Evolutionary conservation across 1,139 yeast genomes (phyloP).

Genomic region (Pichia kudriavzevii): DNA sequence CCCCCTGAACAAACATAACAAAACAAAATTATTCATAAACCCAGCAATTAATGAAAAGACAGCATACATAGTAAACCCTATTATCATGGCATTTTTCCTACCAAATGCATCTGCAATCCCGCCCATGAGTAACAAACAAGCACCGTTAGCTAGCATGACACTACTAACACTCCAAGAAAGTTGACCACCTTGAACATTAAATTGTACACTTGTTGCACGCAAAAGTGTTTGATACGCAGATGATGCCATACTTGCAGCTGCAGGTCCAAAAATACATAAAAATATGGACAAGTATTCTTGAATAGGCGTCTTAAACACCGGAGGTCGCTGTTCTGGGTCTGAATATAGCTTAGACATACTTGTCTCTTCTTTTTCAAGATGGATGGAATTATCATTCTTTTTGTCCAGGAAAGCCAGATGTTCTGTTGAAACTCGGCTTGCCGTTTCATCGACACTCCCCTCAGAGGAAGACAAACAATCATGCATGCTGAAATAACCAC

Average conservation of each 20-base stretch:
- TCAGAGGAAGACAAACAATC: too few relatives aligned
- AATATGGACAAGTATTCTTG: conserved; percentile 29
- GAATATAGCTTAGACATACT: conserved; percentile 10
- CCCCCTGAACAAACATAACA: conserved; percentile 34
- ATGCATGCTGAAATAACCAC: too few relatives aligned
- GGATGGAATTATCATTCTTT: not conserved
- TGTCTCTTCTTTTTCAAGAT: conserved; percentile 13
- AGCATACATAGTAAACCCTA: conserved; percentile 30
- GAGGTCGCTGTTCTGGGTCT: conserved; percentile 29
- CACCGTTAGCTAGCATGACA: conserved; percentile 35
- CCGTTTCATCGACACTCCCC: too few relatives aligned
- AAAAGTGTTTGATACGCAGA: conserved; percentile 32
- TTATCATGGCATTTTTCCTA: conserved; percentile 31
- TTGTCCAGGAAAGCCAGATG: not conserved
- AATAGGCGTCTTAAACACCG: conserved; percentile 21
- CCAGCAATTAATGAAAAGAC: conserved; percentile 34
- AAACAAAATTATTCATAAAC: conserved; percentile 31
- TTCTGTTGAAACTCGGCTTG: too few relatives aligned
- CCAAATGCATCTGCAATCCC: conserved; percentile 39
- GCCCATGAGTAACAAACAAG: conserved; percentile 36
- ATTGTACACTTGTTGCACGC: conserved; percentile 29
- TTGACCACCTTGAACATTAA: conserved; percentile 32
- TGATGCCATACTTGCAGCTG: conserved; percentile 32
- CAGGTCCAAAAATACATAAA: conserved; percentile 33
- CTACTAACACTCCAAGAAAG: conserved; percentile 37